A percentile compares a stretch with the other conserved stretches of the same genome.
These are phyloP conservation scores for Nidula niveotomentosa DNA, from an alignment of 1,284 basidiomycete species.

Conservation along the genomic window DNA sequence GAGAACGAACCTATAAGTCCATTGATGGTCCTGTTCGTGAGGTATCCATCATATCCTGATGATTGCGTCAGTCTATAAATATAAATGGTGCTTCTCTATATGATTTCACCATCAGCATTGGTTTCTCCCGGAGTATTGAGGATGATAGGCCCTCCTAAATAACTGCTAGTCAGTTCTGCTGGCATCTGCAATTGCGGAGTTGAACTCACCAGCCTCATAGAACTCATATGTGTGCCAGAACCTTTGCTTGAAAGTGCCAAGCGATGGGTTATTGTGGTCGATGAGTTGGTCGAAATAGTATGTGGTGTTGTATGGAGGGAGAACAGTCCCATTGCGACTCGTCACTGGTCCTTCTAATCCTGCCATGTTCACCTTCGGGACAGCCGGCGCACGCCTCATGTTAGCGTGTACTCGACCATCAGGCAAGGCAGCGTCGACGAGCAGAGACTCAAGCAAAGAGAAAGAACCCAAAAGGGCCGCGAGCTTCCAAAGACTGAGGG, in stretches of 20 bases:
- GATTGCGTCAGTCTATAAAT: not conserved
- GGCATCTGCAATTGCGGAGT: not conserved
- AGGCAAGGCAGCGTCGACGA: slow-evolving; percentile 10
- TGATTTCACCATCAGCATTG: slow-evolving; percentile 28
- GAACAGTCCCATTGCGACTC: slow-evolving; percentile 39
- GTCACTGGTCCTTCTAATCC: slow-evolving; percentile 29
- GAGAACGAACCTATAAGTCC: slow-evolving; percentile 45
- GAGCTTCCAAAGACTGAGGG: too few relatives aligned
- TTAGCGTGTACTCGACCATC: slow-evolving; percentile 39
- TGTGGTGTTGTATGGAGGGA: slow-evolving; percentile 46
- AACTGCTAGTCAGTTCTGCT: not conserved
- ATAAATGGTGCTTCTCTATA: not conserved
- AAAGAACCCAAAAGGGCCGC: too few relatives aligned
- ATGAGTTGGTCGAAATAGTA: slow-evolving; percentile 72
- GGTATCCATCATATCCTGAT: slow-evolving; percentile 51
- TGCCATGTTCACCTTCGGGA: slow-evolving; percentile 28
- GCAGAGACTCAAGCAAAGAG: not conserved
- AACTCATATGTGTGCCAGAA: slow-evolving; percentile 68
- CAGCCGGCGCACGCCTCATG: slow-evolving; percentile 29
- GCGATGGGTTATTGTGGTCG: slow-evolving; percentile 63
- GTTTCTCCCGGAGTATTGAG: slow-evolving; percentile 49
- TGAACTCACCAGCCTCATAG: slow-evolving; percentile 47
- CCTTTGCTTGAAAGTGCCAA: slow-evolving; percentile 76
- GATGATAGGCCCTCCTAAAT: slow-evolving; percentile 67
- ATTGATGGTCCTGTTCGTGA: slow-evolving; percentile 64